phyloP scores from a whole-genome alignment of 805 yeast genomes.

The Wickerhamiella sergipiensis region DNA sequence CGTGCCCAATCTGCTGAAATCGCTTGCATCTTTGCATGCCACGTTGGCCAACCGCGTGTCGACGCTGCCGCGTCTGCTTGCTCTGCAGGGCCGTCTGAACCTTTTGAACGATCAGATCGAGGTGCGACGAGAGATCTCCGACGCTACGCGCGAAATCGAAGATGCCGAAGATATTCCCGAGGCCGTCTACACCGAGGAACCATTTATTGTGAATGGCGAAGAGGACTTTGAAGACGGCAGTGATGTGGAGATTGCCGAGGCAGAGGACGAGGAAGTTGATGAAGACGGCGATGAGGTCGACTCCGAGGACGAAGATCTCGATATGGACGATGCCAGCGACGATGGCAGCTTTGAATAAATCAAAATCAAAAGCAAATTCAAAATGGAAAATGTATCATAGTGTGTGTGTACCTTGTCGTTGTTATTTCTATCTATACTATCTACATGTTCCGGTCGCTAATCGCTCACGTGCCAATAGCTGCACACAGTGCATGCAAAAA shows the following conservation, averaged over 20 bases:
- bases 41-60: slow-evolving; percentile 43
- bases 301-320: slow-evolving; percentile 21
- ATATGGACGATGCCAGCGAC: not conserved
- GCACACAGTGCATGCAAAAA: not conserved
- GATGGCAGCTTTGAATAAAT: too few species aligned
- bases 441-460: too few species aligned
- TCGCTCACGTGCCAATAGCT: too few species aligned
- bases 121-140: slow-evolving; percentile 40
- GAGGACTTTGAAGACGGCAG: slow-evolving; percentile 28
- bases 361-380: too few species aligned
- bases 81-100: slow-evolving; percentile 76
- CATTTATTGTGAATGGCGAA: slow-evolving; percentile 35
- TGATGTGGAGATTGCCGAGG: slow-evolving; percentile 20
- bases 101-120: slow-evolving; percentile 63
- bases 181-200: slow-evolving; percentile 26
- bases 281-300: slow-evolving; percentile 28
- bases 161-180: slow-evolving; percentile 28
- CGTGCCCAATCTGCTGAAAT: slow-evolving; percentile 37
- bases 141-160: slow-evolving; percentile 24
- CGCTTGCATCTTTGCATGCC: slow-evolving; percentile 43
- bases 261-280: slow-evolving; percentile 36
- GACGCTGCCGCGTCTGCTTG: slow-evolving; percentile 51
- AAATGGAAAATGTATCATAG: not conserved
- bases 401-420: too few species aligned
- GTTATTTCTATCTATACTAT: too few species aligned